phyloP scores from a whole-genome alignment of 2,329 filamentous ascomycete species.

The Ascochyta fabae region DNA sequence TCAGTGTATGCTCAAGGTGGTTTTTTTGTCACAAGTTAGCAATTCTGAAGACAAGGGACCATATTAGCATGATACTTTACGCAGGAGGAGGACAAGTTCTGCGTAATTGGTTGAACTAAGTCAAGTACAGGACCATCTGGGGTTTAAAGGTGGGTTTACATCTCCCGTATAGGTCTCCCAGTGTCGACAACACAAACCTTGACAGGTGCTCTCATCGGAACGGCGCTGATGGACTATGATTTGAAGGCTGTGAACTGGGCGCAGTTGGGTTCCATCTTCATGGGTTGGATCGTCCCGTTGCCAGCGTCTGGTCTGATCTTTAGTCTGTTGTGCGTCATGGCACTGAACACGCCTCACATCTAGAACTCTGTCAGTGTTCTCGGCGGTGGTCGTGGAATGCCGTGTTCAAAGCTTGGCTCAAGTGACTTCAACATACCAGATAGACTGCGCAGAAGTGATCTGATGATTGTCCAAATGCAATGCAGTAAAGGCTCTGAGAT shows the following conservation, averaged over 20 bases:
- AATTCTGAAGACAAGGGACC: not conserved
- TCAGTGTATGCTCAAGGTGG: not conserved
- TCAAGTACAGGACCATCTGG: not conserved
- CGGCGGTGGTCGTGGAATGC: not conserved
- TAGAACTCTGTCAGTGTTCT: constrained; percentile 3
- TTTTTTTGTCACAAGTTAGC: not conserved
- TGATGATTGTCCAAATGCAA: not conserved
- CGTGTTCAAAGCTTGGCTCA: not conserved
- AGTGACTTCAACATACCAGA: not conserved
- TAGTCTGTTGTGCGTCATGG: constrained; percentile 51
- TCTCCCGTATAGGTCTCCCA: constrained; percentile 66
- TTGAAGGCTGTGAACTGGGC: constrained; percentile 52
- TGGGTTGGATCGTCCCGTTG: constrained; percentile 52
- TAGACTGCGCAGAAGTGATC: not conserved
- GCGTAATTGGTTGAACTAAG: not conserved
- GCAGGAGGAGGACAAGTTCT: not conserved
- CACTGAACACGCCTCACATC: constrained; percentile 52
- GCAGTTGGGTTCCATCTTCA: constrained; percentile 51
- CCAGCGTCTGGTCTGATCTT: constrained; percentile 51
- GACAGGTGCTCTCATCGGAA: constrained; percentile 33
- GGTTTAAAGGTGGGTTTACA: too few relatives aligned
- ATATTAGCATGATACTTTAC: not conserved
- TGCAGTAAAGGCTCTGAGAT: not conserved
- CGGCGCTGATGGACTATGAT: constrained; percentile 41
- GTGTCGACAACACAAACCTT: constrained; percentile 69